These are phyloP conservation scores for Candida mattraensis DNA, from an alignment of 805 yeast genomes.

Conservation along the genomic window DNA sequence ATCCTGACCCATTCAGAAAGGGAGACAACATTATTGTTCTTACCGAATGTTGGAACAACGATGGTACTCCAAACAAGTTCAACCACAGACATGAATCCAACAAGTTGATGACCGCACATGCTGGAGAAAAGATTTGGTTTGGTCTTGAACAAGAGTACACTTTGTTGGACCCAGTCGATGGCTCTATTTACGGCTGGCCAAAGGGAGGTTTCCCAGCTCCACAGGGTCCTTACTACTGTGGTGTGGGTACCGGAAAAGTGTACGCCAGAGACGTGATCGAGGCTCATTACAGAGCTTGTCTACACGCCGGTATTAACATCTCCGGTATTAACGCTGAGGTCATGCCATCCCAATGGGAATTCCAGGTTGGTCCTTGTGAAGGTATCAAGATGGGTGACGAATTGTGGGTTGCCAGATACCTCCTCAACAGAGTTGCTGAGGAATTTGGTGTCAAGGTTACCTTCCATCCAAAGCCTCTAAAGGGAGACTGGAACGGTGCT, in stretches of 20 bases:
- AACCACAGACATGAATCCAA: constrained; percentile 98
- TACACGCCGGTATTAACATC: constrained; percentile 85
- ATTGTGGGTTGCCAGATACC: constrained; percentile 93
- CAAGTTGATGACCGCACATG: constrained; percentile 91
- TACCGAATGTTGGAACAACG: constrained; percentile 97
- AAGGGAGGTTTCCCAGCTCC: constrained; percentile 99
- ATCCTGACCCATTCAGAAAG: constrained; percentile 96
- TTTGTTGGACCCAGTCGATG: constrained; percentile 79
- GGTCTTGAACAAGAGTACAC: constrained; percentile 99
- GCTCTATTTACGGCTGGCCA: constrained; percentile 97
- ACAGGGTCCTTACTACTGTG: constrained; percentile 99
- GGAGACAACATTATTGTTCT: constrained; percentile 96
- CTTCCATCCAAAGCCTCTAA: constrained; percentile 98
- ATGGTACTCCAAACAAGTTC: constrained; percentile 98
- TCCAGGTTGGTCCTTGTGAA: constrained; percentile 97
- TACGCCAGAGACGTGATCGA: constrained; percentile 97
- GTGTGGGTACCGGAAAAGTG: constrained; percentile 98
- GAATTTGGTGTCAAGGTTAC: constrained; percentile 98
- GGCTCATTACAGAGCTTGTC: constrained; percentile 98
- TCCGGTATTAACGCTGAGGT: constrained; percentile 99
- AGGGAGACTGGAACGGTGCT: constrained; percentile 99
- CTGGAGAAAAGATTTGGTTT: constrained; percentile 85
- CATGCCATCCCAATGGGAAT: constrained; percentile 99
- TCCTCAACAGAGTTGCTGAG: constrained; percentile 93
- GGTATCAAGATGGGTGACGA: constrained; percentile 98